A percentile compares a stretch with the other conserved stretches of the same genome.
Evolutionary conservation across 257 asterid species (phyloP).

Genomic region (Nicotiana undulata): DNA sequence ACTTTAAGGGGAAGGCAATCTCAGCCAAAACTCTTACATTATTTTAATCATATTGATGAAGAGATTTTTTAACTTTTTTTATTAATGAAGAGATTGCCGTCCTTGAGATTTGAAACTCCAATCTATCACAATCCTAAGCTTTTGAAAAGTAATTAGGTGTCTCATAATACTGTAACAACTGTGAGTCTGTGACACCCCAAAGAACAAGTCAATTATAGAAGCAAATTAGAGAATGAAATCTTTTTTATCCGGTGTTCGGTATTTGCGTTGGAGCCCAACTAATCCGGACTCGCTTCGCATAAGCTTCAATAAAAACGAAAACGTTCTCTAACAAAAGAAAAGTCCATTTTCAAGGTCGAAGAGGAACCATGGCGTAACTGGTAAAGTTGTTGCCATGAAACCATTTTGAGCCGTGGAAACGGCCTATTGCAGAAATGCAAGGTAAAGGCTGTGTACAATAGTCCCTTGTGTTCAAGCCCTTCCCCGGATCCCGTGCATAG

Average conservation of each 20-base stretch:
- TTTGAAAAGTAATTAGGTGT: conserved; percentile 5
- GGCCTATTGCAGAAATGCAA: too few relatives aligned
- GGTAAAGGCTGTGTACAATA: too few relatives aligned
- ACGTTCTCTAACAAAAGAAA: too few relatives aligned
- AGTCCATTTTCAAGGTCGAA: too few relatives aligned
- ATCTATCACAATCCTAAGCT: conserved; percentile 14
- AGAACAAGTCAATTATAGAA: neutral
- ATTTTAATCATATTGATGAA: neutral
- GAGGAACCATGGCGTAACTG: too few relatives aligned
- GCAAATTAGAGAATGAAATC: neutral
- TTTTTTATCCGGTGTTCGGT: too few relatives aligned
- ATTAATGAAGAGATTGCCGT: conserved; percentile 30
- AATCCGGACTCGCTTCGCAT: too few relatives aligned
- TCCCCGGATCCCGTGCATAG: fast-evolving
- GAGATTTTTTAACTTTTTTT: neutral
- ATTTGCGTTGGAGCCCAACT: too few relatives aligned
- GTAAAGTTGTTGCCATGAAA: too few relatives aligned
- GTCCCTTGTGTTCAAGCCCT: fast-evolving
- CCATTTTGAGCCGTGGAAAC: too few relatives aligned
- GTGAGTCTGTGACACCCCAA: conserved; percentile 7
- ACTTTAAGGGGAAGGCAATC: neutral
- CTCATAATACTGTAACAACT: conserved; percentile 2
- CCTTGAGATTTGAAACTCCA: conserved; percentile 23
- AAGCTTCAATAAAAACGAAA: too few relatives aligned
- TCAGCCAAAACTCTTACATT: neutral